These are phyloP conservation scores for Gossypium laxum DNA, from an alignment of 441 rosid species.

Conservation along the genomic window DNA sequence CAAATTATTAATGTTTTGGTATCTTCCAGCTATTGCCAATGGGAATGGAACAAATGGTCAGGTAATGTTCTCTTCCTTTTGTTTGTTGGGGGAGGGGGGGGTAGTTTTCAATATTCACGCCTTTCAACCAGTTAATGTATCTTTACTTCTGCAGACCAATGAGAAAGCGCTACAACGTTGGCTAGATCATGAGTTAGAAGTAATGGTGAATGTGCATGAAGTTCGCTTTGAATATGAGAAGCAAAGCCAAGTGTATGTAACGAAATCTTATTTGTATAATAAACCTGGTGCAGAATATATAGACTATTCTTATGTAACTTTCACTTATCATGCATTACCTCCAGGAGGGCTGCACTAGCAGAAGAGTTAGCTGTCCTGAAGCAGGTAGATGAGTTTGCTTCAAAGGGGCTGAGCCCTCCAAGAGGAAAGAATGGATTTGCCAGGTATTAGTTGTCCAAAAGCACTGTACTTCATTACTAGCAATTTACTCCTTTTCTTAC, in stretches of 20 bases:
- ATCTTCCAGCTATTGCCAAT: constrained; percentile 53
- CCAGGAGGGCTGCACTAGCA: constrained; percentile 85
- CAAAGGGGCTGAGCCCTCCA: constrained; percentile 83
- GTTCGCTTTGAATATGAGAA: constrained; percentile 92
- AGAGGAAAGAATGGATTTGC: constrained; percentile 85
- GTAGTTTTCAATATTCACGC: no score
- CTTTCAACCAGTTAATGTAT: no score
- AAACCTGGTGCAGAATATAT: neutral
- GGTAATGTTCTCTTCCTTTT: constrained; percentile 31
- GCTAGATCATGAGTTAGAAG: constrained; percentile 94
- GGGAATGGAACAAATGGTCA: constrained; percentile 76
- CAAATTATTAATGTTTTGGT: constrained; percentile 24
- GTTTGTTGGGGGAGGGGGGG: no score
- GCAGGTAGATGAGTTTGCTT: constrained; percentile 85
- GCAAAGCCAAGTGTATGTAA: constrained; percentile 90
- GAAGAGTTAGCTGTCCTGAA: constrained; percentile 82
- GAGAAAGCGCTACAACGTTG: constrained; percentile 86
- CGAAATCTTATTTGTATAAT: constrained; percentile 11
- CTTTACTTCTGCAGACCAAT: constrained; percentile 57
- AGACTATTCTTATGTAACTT: no score
- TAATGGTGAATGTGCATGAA: constrained; percentile 96
- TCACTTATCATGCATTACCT: no score
- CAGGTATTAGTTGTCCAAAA: constrained; percentile 36
- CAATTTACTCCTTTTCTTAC: neutral
- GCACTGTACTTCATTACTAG: neutral